These are phyloP conservation scores for Allantophomopsis cytisporea DNA, from an alignment of 2,329 filamentous ascomycete genomes.

Conservation along the genomic window DNA sequence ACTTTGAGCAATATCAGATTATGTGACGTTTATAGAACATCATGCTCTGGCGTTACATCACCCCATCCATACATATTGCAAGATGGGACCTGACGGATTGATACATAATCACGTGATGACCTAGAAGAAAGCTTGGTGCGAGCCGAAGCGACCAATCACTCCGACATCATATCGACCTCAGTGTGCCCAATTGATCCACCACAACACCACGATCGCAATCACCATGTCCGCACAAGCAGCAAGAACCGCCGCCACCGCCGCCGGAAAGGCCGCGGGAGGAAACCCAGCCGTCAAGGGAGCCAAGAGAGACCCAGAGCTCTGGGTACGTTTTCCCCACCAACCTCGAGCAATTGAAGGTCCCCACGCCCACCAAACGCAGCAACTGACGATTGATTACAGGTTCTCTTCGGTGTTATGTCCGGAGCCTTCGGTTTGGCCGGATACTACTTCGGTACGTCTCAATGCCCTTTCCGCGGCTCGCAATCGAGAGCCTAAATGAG, in stretches of 20 bases:
- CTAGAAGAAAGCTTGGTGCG: no score
- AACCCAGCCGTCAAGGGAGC: conserved; percentile 42
- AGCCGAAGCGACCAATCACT: no score
- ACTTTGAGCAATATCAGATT: no score
- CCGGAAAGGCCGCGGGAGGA: conserved; percentile 28
- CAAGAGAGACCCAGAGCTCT: conserved; percentile 61
- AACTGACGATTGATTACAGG: conserved; percentile 31
- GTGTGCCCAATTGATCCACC: no score
- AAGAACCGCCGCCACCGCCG: conserved; percentile 19
- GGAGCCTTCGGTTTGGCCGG: conserved; percentile 78
- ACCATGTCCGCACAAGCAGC: conserved; percentile 17
- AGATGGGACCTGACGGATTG: no score
- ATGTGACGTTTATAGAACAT: no score
- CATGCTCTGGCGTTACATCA: no score
- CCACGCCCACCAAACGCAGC: not conserved
- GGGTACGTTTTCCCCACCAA: conserved; percentile 35
- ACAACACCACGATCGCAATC: conserved; percentile 2
- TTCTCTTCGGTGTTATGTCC: conserved; percentile 85
- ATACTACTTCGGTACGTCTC: conserved; percentile 63
- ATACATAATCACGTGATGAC: no score
- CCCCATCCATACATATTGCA: no score
- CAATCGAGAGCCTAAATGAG: no score
- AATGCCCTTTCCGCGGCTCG: not conserved
- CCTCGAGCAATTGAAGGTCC: not conserved
- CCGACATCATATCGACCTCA: no score